Evolutionary conservation across 805 yeast genomes (phyloP).

Genomic region (Scheffersomyces spartinae): DNA sequence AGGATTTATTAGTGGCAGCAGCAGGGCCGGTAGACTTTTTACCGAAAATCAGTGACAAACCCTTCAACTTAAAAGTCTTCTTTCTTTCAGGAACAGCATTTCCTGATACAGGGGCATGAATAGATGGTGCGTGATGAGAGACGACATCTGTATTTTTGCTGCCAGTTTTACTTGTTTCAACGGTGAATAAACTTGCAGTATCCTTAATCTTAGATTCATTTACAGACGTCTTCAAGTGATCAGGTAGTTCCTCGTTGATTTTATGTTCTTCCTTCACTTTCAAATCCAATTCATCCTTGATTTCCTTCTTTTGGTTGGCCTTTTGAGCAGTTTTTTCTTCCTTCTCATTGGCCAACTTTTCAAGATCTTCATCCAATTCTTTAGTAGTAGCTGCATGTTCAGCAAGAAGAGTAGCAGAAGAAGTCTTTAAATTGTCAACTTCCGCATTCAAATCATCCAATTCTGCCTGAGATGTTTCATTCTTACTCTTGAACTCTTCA

Average conservation of each 20-base stretch:
- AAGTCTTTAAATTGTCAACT: too few relatives aligned
- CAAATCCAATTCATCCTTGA: constrained; percentile 16
- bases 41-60: too few relatives aligned
- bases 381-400: constrained; percentile 28
- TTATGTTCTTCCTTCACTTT: constrained; percentile 35
- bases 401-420: too few relatives aligned
- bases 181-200: constrained; percentile 27
- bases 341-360: too few relatives aligned
- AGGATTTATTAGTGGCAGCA: not conserved
- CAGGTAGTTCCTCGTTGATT: constrained; percentile 40
- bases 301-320: constrained; percentile 21
- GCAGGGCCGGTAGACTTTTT: constrained; percentile 1
- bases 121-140: too few relatives aligned
- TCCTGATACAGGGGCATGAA: too few relatives aligned
- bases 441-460: constrained; percentile 8
- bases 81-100: too few relatives aligned
- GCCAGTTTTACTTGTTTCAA: constrained; percentile 12
- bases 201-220: constrained; percentile 26
- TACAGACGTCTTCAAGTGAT: constrained; percentile 31
- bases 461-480: constrained; percentile 12
- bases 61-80: too few relatives aligned
- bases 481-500: constrained; percentile 18
- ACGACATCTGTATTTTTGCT: too few relatives aligned
- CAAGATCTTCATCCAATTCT: constrained; percentile 28
- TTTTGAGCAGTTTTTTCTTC: constrained; percentile 24